Conservation (phyloP, 2,329 filamentous ascomycete genomes). For the Pyrenophora tritici-repentis region DNA sequence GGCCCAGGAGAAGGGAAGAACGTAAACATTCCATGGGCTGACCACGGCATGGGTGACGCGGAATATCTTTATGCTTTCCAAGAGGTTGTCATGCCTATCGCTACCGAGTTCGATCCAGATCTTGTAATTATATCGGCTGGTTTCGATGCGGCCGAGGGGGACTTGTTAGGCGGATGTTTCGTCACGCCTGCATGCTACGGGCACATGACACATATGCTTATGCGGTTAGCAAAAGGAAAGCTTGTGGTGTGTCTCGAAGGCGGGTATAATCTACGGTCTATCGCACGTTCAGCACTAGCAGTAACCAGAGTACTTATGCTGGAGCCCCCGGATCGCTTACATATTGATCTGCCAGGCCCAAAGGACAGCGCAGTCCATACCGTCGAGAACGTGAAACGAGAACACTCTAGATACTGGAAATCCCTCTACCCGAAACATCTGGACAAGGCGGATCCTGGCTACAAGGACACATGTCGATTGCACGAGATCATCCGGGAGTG, state of each 20-base stretch:
- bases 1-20: constrained; percentile 65
- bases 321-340: constrained; percentile 74
- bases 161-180: constrained; percentile 89
- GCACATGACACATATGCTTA: constrained; percentile 99
- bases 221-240: constrained; percentile 88
- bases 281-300: constrained; percentile 88
- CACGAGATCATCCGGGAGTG: constrained; percentile 80
- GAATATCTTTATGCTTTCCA: constrained; percentile 98
- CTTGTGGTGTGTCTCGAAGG: constrained; percentile 93
- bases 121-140: constrained; percentile 94
- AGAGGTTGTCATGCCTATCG: constrained; percentile 94
- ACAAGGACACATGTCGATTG: constrained; percentile 59
- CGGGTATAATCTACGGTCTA: constrained; percentile 91
- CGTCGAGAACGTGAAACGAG: constrained; percentile 61
- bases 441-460: constrained; percentile 35
- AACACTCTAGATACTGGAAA: constrained; percentile 77
- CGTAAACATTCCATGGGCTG: constrained; percentile 71
- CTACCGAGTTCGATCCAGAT: constrained; percentile 89
- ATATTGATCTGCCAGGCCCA: constrained; percentile 53
- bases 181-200: constrained; percentile 91
- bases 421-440: constrained; percentile 74
- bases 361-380: constrained; percentile 58
- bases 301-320: constrained; percentile 95
- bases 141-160: constrained; percentile 93
- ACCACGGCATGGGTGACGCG: constrained; percentile 84